Conservation (phyloP, 495 filamentous ascomycete genomes). For the Talaromyces nanjingensis region DNA sequence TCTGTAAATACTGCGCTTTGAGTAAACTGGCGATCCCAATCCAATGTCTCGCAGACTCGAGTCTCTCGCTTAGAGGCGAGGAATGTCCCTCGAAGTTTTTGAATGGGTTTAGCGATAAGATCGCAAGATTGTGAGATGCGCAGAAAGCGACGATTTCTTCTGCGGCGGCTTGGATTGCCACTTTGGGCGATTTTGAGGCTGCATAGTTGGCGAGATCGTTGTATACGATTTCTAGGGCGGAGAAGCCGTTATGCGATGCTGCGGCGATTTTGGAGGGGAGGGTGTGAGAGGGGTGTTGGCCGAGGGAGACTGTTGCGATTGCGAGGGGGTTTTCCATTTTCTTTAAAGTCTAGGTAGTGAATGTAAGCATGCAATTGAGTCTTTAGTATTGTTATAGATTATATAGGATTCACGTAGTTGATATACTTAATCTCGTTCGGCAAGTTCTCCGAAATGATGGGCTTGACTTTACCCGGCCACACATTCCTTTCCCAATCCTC, state of each 20-base stretch:
- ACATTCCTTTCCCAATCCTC: too few species aligned
- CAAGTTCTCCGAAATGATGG: constrained; percentile 4
- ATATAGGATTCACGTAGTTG: background rate
- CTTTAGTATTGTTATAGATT: background rate
- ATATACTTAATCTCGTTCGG: constrained; percentile 14
- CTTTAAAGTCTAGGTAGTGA: too few species aligned
- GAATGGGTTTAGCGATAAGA: constrained; percentile 66
- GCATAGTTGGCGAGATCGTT: constrained; percentile 58
- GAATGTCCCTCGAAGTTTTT: constrained; percentile 62
- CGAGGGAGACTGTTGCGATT: constrained; percentile 61
- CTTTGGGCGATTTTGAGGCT: constrained; percentile 7
- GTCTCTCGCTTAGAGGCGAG: constrained; percentile 43
- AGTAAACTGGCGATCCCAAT: constrained; percentile 53
- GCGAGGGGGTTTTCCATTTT: constrained; percentile 38
- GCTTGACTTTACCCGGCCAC: background rate
- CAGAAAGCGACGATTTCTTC: constrained; percentile 44
- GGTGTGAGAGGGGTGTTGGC: constrained; percentile 53
- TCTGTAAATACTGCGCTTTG: constrained; percentile 55
- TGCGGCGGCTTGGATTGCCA: constrained; percentile 49
- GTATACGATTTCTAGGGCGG: constrained; percentile 65
- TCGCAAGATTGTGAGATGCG: constrained; percentile 39
- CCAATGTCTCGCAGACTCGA: constrained; percentile 59
- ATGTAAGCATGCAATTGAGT: too few species aligned
- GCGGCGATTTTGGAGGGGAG: constrained; percentile 55
- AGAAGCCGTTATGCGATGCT: constrained; percentile 52